Evolutionary conservation across 208 protist genomes (phyloP).

Genomic region (Strigomonas culicis): DNA sequence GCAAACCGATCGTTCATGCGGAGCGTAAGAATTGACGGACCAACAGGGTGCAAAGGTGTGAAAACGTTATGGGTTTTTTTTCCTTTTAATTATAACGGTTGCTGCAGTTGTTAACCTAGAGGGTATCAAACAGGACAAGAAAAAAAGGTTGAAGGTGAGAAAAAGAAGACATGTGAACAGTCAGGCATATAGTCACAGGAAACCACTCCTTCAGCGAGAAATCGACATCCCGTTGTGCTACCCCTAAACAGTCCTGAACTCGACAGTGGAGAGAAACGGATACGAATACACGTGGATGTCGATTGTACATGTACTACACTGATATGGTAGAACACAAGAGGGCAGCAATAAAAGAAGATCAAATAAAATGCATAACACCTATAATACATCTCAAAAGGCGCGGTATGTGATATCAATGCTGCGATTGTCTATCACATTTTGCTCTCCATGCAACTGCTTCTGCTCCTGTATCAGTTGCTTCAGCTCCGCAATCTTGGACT

Average conservation of each 20-base stretch:
- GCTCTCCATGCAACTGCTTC: constrained; percentile 13
- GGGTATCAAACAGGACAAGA: too few relatives aligned
- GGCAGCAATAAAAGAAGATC: constrained; percentile 1
- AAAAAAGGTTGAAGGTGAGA: too few relatives aligned
- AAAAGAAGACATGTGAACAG: too few relatives aligned
- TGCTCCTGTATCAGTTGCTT: constrained; percentile 30
- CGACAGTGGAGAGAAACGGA: too few relatives aligned
- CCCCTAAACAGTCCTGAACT: too few relatives aligned
- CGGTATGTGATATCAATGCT: constrained; percentile 73
- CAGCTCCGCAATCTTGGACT: constrained; percentile 36
- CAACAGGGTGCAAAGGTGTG: neutral
- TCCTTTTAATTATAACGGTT: neutral
- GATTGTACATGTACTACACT: neutral
- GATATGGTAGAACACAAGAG: constrained; percentile 9
- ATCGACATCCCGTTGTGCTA: too few relatives aligned
- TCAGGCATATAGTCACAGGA: too few relatives aligned
- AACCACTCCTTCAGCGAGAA: too few relatives aligned
- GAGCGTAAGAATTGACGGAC: neutral
- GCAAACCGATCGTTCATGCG: constrained; percentile 28
- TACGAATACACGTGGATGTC: too few relatives aligned
- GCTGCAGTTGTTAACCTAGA: too few relatives aligned
- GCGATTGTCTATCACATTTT: constrained; percentile 16
- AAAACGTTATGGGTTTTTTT: neutral
- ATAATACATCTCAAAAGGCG: constrained; percentile 39
- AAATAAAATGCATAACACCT: neutral